phyloP scores from a whole-genome alignment of 2,329 filamentous ascomycete species.

The Scytalidium sp. region DNA sequence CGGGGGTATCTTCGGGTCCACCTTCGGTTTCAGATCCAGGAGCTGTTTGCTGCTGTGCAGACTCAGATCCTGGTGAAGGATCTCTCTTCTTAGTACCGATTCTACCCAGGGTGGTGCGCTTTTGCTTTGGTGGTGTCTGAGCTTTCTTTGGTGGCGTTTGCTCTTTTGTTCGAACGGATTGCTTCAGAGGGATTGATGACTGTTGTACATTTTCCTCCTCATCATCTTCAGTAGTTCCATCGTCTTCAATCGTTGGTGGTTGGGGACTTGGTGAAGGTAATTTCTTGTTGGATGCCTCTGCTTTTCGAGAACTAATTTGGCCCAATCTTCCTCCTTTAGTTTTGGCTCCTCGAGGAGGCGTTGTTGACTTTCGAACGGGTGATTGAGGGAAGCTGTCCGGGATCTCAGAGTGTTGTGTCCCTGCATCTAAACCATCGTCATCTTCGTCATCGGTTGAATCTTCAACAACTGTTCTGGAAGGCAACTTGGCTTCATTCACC shows the following conservation, averaged over 20 bases:
- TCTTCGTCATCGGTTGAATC: conserved; percentile 22
- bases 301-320: conserved; percentile 7
- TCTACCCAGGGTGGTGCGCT: conserved; percentile 14
- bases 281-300: not conserved
- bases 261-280: not conserved
- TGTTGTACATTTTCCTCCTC: not conserved
- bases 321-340: conserved; percentile 9
- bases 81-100: conserved; percentile 23
- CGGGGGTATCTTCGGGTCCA: not conserved
- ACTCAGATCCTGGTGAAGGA: conserved; percentile 7
- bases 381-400: conserved; percentile 22
- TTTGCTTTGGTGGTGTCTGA: conserved; percentile 9
- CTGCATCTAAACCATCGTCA: conserved; percentile 19
- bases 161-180: conserved; percentile 3
- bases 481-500: not conserved
- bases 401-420: conserved; percentile 23
- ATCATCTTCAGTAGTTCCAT: conserved; percentile 2
- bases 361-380: conserved; percentile 5
- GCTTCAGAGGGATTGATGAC: conserved; percentile 1
- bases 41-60: conserved; percentile 3
- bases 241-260: conserved; percentile 4
- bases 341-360: conserved; percentile 2
- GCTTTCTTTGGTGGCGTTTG: conserved; percentile 1
- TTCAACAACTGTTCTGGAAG: conserved; percentile 7
- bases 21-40: conserved; percentile 1